phyloP scores from a whole-genome alignment of 2,329 filamentous ascomycete genomes.

The Aureobasidium sp. region DNA sequence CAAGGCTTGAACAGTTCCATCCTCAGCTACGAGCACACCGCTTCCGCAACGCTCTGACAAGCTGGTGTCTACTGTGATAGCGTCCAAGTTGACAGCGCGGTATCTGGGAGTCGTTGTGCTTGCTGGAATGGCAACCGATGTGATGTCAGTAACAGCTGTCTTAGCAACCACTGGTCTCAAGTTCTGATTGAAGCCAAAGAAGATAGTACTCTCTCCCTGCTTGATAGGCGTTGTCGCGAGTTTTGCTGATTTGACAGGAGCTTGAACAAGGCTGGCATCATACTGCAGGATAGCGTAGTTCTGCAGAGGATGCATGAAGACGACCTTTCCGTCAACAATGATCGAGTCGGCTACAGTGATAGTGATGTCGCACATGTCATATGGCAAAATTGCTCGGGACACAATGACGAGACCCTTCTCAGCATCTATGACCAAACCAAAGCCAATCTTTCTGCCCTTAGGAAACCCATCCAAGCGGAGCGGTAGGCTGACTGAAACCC shows the following conservation, averaged over 20 bases:
- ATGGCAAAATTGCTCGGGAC: constrained; percentile 87
- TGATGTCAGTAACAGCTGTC: constrained; percentile 94
- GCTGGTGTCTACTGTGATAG: constrained; percentile 92
- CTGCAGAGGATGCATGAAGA: constrained; percentile 93
- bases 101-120: constrained; percentile 89
- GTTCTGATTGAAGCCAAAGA: constrained; percentile 97
- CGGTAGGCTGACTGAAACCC: constrained; percentile 87
- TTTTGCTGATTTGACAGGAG: constrained; percentile 82
- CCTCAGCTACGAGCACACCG: constrained; percentile 81
- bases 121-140: constrained; percentile 90
- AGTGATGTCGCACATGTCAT: constrained; percentile 92
- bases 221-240: constrained; percentile 76
- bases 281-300: constrained; percentile 97
- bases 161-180: constrained; percentile 88
- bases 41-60: constrained; percentile 88
- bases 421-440: constrained; percentile 94
- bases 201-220: constrained; percentile 89
- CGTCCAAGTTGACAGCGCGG: constrained; percentile 89
- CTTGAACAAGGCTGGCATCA: constrained; percentile 85
- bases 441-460: constrained; percentile 86
- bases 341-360: constrained; percentile 96
- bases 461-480: constrained; percentile 98
- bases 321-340: constrained; percentile 84
- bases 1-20: constrained; percentile 87
- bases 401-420: constrained; percentile 92